phyloP scores from a whole-genome alignment of 257 asterid genomes.

The Cinchona pubescens region DNA sequence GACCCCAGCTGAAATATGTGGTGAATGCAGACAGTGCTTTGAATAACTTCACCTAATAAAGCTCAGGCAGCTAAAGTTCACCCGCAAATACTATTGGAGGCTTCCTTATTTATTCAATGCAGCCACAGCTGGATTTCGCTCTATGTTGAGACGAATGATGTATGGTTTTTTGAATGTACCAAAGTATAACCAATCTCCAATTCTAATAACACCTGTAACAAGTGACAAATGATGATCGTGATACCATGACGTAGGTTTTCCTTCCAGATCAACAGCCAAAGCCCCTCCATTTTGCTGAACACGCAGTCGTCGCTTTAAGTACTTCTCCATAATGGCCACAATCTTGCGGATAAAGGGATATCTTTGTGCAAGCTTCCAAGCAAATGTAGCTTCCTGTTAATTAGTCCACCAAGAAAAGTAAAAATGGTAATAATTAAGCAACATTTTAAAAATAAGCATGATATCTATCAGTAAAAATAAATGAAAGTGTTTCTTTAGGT shows the following conservation, averaged over 20 bases:
- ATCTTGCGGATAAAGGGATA: constrained; percentile 58
- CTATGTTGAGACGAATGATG: constrained; percentile 60
- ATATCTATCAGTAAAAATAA: too few relatives aligned
- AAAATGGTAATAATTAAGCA: not conserved
- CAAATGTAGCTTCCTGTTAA: constrained; percentile 41
- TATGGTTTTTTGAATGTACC: constrained; percentile 46
- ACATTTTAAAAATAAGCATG: not conserved
- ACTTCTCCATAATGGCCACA: constrained; percentile 39
- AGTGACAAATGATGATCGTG: constrained; percentile 27
- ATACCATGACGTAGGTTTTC: constrained; percentile 60
- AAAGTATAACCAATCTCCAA: constrained; percentile 55
- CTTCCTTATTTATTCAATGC: not conserved
- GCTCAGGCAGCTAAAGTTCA: too few relatives aligned
- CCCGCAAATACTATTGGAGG: too few relatives aligned
- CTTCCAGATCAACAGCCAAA: constrained; percentile 63
- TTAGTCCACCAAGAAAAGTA: not conserved
- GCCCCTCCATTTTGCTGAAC: constrained; percentile 55
- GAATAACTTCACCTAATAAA: too few relatives aligned
- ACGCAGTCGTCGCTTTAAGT: constrained; percentile 25
- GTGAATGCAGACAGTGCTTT: too few relatives aligned
- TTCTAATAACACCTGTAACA: constrained; percentile 46
- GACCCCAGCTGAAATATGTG: too few relatives aligned
- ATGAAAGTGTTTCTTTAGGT: not conserved
- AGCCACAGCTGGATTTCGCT: constrained; percentile 43
- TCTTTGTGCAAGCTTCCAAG: constrained; percentile 27